phyloP scores from a whole-genome alignment of 2,329 filamentous ascomycete genomes.

The Aspergillus sp. region DNA sequence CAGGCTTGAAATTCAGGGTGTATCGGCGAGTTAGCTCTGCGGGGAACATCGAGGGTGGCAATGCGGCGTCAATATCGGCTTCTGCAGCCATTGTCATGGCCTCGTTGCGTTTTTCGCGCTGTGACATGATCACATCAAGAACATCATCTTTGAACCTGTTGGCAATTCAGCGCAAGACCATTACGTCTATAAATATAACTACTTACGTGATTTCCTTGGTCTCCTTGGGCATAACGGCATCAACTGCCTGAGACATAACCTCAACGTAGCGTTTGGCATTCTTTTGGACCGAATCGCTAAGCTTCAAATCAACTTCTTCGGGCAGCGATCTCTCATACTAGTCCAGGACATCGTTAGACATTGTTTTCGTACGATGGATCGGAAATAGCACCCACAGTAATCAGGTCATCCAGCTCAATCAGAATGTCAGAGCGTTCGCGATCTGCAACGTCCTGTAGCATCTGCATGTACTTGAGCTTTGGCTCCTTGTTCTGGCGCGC shows the following conservation, averaged over 20 bases:
- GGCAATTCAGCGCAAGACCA: conserved; percentile 20
- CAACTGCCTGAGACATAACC: conserved; percentile 81
- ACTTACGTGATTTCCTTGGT: conserved; percentile 73
- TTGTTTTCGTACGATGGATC: not conserved
- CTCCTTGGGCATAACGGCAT: conserved; percentile 79
- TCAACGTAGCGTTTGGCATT: conserved; percentile 98
- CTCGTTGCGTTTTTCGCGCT: conserved; percentile 82
- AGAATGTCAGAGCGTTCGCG: conserved; percentile 73
- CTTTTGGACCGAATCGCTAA: conserved; percentile 77
- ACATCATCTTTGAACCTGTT: conserved; percentile 93
- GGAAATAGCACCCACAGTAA: conserved; percentile 53
- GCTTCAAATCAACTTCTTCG: conserved; percentile 65
- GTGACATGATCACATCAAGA: conserved; percentile 92
- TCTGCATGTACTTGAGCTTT: conserved; percentile 82
- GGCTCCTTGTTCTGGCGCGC: conserved; percentile 55
- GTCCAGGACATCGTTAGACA: not conserved
- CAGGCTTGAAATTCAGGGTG: conserved; percentile 92
- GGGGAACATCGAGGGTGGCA: conserved; percentile 78
- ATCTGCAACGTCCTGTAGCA: conserved; percentile 85
- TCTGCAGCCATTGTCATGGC: conserved; percentile 69
- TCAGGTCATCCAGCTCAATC: conserved; percentile 87
- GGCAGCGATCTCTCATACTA: conserved; percentile 75
- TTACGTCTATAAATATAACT: not conserved
- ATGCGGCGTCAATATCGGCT: conserved; percentile 61
- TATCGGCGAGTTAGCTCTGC: conserved; percentile 90